phyloP scores from a whole-genome alignment of 352 stramenopile genomes.

The Phytopythium aichiense region DNA sequence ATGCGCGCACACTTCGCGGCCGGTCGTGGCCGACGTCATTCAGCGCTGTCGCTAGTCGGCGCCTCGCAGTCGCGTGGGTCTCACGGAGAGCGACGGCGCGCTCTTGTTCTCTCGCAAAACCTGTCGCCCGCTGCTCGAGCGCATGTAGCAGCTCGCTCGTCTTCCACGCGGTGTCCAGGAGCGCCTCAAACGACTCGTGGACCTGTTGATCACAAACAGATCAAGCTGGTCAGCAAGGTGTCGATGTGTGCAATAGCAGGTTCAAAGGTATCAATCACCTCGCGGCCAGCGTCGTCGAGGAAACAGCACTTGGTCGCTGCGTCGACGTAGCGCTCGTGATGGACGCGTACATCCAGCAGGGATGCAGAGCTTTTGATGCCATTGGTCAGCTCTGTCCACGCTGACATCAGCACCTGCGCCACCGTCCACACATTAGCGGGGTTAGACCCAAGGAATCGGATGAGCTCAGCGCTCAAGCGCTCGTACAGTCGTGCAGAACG shows the following conservation, averaged over 20 bases:
- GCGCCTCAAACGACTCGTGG: conserved; percentile 18
- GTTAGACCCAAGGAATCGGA: neutral
- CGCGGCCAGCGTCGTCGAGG: conserved; percentile 19
- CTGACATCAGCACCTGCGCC: conserved; percentile 32
- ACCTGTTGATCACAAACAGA: conserved; percentile 20
- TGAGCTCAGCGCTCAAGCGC: neutral
- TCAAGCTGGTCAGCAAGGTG: neutral
- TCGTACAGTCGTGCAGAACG: conserved; percentile 38
- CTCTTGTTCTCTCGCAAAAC: conserved; percentile 12
- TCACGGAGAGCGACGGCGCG: conserved; percentile 16
- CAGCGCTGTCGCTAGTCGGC: conserved; percentile 19
- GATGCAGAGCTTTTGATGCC: conserved; percentile 14
- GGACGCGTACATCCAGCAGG: conserved; percentile 23
- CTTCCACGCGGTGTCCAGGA: conserved; percentile 22
- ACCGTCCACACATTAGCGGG: neutral
- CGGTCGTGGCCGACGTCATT: conserved; percentile 17
- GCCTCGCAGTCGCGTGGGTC: conserved; percentile 21
- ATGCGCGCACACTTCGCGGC: conserved; percentile 27
- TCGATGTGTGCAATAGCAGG: neutral
- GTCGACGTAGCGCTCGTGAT: conserved; percentile 34
- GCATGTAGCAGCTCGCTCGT: conserved; percentile 29
- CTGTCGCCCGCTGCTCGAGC: conserved; percentile 21
- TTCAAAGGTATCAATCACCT: conserved; percentile 11
- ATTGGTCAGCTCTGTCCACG: conserved; percentile 30
- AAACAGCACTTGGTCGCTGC: conserved; percentile 35